Percentiles rank a stretch among this genome's conserved stretches.
These are phyloP conservation scores for Fusarium torulosum DNA, from an alignment of 2,329 filamentous ascomycete species.

Conservation along the genomic window DNA sequence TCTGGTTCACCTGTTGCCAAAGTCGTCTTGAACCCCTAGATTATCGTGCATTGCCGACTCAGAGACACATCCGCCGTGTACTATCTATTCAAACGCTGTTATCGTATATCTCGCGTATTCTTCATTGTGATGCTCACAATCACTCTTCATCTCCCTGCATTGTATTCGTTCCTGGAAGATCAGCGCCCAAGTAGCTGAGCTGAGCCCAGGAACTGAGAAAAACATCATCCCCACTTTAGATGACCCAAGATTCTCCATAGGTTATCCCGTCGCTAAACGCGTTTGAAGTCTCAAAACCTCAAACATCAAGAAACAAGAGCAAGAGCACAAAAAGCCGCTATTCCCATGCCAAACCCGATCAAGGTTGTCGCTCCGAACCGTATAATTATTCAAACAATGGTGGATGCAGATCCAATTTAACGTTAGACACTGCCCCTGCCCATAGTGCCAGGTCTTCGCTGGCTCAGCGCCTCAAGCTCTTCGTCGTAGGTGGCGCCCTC, in stretches of 20 bases:
- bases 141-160: conserved; percentile 5
- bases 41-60: conserved; percentile 22
- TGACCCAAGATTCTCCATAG: conserved; percentile 20
- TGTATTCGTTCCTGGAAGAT: conserved; percentile 10
- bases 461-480: conserved; percentile 53
- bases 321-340: conserved; percentile 33
- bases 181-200: conserved; percentile 27
- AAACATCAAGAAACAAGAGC: conserved; percentile 22
- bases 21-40: conserved; percentile 20
- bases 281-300: conserved; percentile 27
- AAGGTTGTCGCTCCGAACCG: conserved; percentile 27
- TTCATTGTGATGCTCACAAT: conserved; percentile 31
- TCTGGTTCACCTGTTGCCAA: conserved; percentile 34
- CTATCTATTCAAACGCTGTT: conserved; percentile 35
- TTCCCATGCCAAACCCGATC: conserved; percentile 38
- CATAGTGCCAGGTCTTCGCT: conserved; percentile 52
- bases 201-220: conserved; percentile 1
- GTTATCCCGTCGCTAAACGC: conserved; percentile 41
- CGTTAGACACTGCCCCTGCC: conserved; percentile 62
- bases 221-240: conserved; percentile 25
- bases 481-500: conserved; percentile 61
- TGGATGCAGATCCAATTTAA: conserved; percentile 5
- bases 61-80: conserved; percentile 2
- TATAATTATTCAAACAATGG: conserved; percentile 4
- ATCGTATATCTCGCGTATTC: conserved; percentile 37